Evolutionary conservation across 441 rosid species (phyloP), one percentile per base, ranked within the genome.

Genomic region (Pelargonium cotyledonis): DNA sequence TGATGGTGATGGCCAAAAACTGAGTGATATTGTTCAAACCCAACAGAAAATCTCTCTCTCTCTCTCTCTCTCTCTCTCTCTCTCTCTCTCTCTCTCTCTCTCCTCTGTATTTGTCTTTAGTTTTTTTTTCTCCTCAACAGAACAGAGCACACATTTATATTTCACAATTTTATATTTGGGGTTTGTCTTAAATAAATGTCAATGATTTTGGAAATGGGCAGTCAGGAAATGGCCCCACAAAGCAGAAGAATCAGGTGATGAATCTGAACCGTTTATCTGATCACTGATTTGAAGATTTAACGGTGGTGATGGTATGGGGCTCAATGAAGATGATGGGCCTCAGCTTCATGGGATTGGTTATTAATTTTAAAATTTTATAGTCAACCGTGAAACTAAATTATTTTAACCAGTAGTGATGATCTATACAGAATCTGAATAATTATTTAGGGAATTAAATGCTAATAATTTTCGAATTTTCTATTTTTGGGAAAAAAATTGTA

Each of bases 1-100:
- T 77, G 83, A 80, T 82, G 73, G 82, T 53, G 82, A 80, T 73
- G 67, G 75, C 55, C 79, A 26, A 70, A 72, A 78, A 63, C 68
- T 65, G 73, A 73, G 71, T 66, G 71, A 66, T 44, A 2, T 64
- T 41, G 57, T 70, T 71, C 68, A 74, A 62, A 65, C 73, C 77
- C 69, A 70, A 76, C 70, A 43, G 69, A 76, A 78, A 7, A 51
- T 16, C 16, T 41, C 8, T 23, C 40, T 8, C 31, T 1, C 23
- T 21, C 23, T n/a, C n/a, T n/a, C n/a, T n/a, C n/a, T n/a, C 23
- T 21, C 23, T 21, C 23, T 21, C 23, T 21, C 23, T 21, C 23
- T 21, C 23, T 21, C 23, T 53, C 67, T 57, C 70, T 66, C 46
- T 60, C 60, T 10, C 38, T 72, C 69, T 46, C 57, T 49, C n/a